Evolutionary conservation across 1,284 basidiomycete genomes (phyloP), one percentile per base, ranked within the genome.

Genomic region (Volvariella volvacea): DNA sequence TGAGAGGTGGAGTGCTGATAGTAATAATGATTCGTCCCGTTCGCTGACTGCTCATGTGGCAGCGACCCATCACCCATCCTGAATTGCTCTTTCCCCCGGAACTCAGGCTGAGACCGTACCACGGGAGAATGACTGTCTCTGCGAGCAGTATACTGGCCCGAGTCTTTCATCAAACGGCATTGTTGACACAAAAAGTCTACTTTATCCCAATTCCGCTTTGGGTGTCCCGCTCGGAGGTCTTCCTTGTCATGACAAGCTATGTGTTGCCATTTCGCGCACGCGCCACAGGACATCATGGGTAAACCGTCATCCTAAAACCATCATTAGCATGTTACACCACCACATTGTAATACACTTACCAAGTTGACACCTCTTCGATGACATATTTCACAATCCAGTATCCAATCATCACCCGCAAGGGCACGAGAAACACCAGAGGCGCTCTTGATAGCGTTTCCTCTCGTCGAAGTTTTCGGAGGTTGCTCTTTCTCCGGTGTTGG

Each of bases 371-470:
- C 87, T 25, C 68, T 71, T 44, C 73, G 71, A 42, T 73, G 73
- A 58, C 90, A 93, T 16, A 93, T 71, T 56, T 93, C 90, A 59
- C 90, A 93, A 55, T 86, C 81, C 37, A 93, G 67, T 45, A 86
- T 78, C 91, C 91, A 93, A 48, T 84, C 77, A 42, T 80, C 83
- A 15, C 70, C 53, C 43, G 61, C 61, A 41, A 73, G 72, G 22
- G 69, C 73, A 38, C 69, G 71, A 14, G 70, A 62, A 28, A 73
- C 71, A 48, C 65, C 12, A 12, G 25, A 28, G 12, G 12, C 12
- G 12, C 25, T 28, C 25, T 28, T 28, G 6, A 12, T 12, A 6
- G 6, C 25, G 25, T 28, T 6, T 28, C 6, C 6, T 12, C 25
- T 28, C 25, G 6, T 28, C 12, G n/a, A n/a, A n/a, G n/a, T 28